Evolutionary conservation across 129 eudicot genomes (phyloP), one percentile per base, ranked within the genome.

Genomic region (Kitagawia praeruptora): DNA sequence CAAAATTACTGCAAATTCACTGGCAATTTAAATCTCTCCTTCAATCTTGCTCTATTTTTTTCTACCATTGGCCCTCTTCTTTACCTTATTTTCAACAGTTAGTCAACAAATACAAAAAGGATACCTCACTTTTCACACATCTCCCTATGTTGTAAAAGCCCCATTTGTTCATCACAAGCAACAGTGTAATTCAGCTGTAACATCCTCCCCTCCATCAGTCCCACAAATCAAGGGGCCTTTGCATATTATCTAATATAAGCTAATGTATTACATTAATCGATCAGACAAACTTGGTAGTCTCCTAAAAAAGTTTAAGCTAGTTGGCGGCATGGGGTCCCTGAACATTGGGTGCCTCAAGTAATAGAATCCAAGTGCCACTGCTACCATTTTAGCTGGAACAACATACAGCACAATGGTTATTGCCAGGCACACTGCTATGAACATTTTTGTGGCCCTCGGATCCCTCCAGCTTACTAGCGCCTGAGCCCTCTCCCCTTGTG

Each of bases 391-490:
- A 0, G 99, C 87, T 11, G 99, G 99, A 75, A 96, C 99, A 74
- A 77, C 88, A 69, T 92, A 96, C 19, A 96, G 71, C 67, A 86
- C 88, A 58, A 92, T 83, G 34, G 99, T 92, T 56, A 96, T 88
- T 56, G 86, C 84, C 74, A 92, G 85, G 78, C 99, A 96, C 51
- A 96, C 88, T 69, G 89, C 93, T 49, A 96, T 90, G 89, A 96
- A 96, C 78, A 96, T 31, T 80, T 96, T 96, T 10, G 99, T 90
- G 42, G 99, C 99, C 72, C 99, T 81, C 23, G 99, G 99, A 79
- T 96, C 99, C 85, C 99, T 84, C 99, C 99, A 96, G 73, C 99
- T 96, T 16, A 96, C 99, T 85, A 96, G 78, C 54, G 99, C 99
- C 81, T 92, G 99, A 47, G 91, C 83, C 85, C 99, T 85, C 69